phyloP scores from a whole-genome alignment of 2,329 filamentous ascomycete genomes.

The Leptographium lundbergii region DNA sequence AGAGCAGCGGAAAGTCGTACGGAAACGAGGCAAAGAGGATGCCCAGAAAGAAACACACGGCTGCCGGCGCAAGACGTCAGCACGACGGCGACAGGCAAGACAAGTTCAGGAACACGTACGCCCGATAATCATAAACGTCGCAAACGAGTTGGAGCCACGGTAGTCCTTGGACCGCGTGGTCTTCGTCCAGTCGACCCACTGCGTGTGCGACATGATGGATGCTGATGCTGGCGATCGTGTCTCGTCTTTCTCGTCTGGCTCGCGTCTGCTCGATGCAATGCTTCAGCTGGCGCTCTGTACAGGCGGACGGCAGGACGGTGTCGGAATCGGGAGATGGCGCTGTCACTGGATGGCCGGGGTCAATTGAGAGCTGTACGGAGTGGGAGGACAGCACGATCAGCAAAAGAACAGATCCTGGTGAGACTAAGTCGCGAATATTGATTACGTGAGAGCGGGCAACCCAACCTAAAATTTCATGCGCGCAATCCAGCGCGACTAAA shows the following conservation, averaged over 20 bases:
- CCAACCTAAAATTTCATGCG: too few species aligned
- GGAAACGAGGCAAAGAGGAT: slow-evolving; percentile 94
- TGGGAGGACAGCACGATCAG: background rate
- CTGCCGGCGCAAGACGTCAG: slow-evolving; percentile 27
- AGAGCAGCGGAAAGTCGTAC: slow-evolving; percentile 87
- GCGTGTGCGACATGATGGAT: slow-evolving; percentile 2
- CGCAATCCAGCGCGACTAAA: too few species aligned
- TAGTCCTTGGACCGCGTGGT: slow-evolving; percentile 45
- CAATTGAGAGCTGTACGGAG: background rate
- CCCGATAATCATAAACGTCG: slow-evolving; percentile 92
- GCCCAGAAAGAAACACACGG: slow-evolving; percentile 93
- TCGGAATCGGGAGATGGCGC: too few species aligned
- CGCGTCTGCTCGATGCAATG: too few species aligned
- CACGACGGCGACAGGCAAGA: background rate
- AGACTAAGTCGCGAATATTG: too few species aligned
- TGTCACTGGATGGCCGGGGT: too few species aligned
- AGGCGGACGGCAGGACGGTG: too few species aligned
- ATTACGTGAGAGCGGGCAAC: too few species aligned
- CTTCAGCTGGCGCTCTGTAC: too few species aligned
- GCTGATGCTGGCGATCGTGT: slow-evolving; percentile 11
- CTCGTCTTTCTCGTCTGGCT: background rate
- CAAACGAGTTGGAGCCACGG: slow-evolving; percentile 60
- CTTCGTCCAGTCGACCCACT: slow-evolving; percentile 41
- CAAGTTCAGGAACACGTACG: slow-evolving; percentile 55
- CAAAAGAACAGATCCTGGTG: too few species aligned